These are phyloP conservation scores for Allantophomopsis lycopodina DNA, from an alignment of 2,329 filamentous ascomycete species.

Conservation along the genomic window DNA sequence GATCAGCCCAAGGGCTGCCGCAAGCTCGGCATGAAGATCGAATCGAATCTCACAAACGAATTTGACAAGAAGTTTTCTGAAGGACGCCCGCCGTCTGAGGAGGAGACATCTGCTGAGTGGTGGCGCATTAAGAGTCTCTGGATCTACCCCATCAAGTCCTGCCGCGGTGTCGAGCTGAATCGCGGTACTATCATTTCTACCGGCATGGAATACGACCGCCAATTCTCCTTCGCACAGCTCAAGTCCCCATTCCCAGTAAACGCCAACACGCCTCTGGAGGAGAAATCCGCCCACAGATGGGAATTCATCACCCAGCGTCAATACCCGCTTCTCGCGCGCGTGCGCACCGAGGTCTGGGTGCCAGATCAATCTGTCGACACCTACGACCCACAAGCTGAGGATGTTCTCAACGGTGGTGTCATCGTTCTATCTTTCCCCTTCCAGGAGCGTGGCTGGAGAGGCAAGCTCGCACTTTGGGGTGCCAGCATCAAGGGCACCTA, in stretches of 20 bases:
- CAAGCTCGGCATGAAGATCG: constrained; percentile 31
- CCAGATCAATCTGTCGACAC: constrained; percentile 45
- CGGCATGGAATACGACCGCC: constrained; percentile 67
- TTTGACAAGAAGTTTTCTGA: constrained; percentile 33
- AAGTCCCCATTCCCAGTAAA: constrained; percentile 32
- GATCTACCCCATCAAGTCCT: constrained; percentile 77
- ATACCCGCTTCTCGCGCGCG: constrained; percentile 55
- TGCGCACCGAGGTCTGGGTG: constrained; percentile 55
- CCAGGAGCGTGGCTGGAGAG: constrained; percentile 32
- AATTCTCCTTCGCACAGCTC: constrained; percentile 70
- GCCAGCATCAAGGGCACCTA: constrained; percentile 36
- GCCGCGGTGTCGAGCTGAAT: constrained; percentile 59
- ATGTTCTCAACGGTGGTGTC: constrained; percentile 40
- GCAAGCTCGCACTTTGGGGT: constrained; percentile 27
- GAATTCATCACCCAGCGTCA: constrained; percentile 58
- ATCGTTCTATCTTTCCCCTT: constrained; percentile 56
- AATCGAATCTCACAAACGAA: constrained; percentile 41
- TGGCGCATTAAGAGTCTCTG: constrained; percentile 54
- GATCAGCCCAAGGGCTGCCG: constrained; percentile 32
- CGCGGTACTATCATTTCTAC: constrained; percentile 48
- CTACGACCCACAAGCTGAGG: constrained; percentile 31
- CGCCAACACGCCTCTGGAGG: constrained; percentile 18
- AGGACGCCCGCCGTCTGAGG: constrained; percentile 18
- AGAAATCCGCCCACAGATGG: constrained; percentile 39
- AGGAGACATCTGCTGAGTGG: constrained; percentile 19